These are phyloP conservation scores for Fistulifera solaris DNA, from an alignment of 108 stramenopile species.

Conservation along the genomic window DNA sequence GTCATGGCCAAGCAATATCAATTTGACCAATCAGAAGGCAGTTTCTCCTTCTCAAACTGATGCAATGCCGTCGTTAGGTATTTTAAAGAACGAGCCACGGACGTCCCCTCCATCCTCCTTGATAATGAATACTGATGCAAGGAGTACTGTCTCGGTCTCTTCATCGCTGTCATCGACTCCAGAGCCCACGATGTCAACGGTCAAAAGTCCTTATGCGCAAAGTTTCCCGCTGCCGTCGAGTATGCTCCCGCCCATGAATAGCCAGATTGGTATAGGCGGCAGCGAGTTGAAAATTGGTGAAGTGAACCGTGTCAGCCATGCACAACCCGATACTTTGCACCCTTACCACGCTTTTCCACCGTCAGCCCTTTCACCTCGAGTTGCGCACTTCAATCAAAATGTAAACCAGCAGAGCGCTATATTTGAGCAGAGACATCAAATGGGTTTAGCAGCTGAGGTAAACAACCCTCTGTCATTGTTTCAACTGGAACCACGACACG, in stretches of 20 bases:
- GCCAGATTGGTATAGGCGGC: too few relatives aligned
- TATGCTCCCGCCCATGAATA: slow-evolving; percentile 10
- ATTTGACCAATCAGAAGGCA: background rate
- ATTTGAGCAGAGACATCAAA: too few relatives aligned
- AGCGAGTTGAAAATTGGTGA: background rate
- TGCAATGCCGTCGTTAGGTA: too few relatives aligned
- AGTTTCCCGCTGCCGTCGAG: slow-evolving; percentile 5
- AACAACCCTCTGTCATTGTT: too few relatives aligned
- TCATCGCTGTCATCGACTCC: slow-evolving; percentile 54
- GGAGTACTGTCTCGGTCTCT: slow-evolving; percentile 34
- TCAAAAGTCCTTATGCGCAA: background rate
- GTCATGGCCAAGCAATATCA: background rate
- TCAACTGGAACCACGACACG: too few relatives aligned
- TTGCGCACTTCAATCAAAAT: background rate
- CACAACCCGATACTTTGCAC: background rate
- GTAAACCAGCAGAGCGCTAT: too few relatives aligned
- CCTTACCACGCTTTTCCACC: slow-evolving; percentile 1
- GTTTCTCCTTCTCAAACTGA: too few relatives aligned
- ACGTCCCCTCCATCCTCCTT: slow-evolving; percentile 25
- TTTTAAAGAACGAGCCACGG: background rate
- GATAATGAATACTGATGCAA: slow-evolving; percentile 30
- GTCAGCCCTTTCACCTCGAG: background rate
- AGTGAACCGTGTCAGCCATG: slow-evolving; percentile 3
- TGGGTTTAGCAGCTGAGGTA: too few relatives aligned
- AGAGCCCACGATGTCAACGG: slow-evolving; percentile 40